Percentiles rank a stretch among this genome's conserved stretches.
Evolutionary conservation across 441 rosid genomes (phyloP).

Genomic region (Capsella rubella): DNA sequence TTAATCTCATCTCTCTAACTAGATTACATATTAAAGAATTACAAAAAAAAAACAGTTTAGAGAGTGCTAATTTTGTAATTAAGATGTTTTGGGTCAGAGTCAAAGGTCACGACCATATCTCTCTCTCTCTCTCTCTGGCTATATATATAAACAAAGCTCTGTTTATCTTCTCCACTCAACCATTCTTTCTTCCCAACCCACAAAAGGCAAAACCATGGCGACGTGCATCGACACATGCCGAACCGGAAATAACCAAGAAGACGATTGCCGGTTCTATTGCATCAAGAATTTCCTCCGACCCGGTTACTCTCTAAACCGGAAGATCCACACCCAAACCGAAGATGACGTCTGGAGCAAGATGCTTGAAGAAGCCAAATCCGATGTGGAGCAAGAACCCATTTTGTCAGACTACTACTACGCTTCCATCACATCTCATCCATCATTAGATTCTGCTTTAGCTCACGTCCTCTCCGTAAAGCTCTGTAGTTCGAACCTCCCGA

Average conservation of each 20-base stretch:
- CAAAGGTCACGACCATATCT: slow-evolving; percentile 32
- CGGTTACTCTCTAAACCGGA: slow-evolving; percentile 41
- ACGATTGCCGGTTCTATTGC: slow-evolving; percentile 47
- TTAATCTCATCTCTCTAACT: neutral
- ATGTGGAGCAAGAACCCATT: slow-evolving; percentile 65
- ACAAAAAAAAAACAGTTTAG: too few species aligned
- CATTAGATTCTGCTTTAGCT: slow-evolving; percentile 65
- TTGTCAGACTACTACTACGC: slow-evolving; percentile 60
- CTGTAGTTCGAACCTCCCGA: slow-evolving; percentile 55
- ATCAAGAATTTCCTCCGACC: slow-evolving; percentile 46
- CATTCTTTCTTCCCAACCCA: slow-evolving; percentile 9
- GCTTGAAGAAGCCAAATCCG: slow-evolving; percentile 66
- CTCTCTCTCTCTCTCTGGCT: slow-evolving; percentile 23
- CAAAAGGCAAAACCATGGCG: slow-evolving; percentile 51
- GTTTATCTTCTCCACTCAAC: slow-evolving; percentile 21
- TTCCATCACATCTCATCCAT: slow-evolving; percentile 64
- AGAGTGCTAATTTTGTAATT: neutral
- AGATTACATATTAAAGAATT: neutral
- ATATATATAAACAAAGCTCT: slow-evolving; percentile 39
- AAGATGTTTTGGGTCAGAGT: slow-evolving; percentile 32
- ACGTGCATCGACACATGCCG: slow-evolving; percentile 62
- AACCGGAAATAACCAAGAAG: slow-evolving; percentile 45
- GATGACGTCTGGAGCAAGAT: slow-evolving; percentile 63
- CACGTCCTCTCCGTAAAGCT: slow-evolving; percentile 69
- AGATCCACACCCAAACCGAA: slow-evolving; percentile 41